Evolutionary conservation across 441 rosid species (phyloP), one percentile per base, ranked within the genome.

Genomic region (Syzygium malaccense): DNA sequence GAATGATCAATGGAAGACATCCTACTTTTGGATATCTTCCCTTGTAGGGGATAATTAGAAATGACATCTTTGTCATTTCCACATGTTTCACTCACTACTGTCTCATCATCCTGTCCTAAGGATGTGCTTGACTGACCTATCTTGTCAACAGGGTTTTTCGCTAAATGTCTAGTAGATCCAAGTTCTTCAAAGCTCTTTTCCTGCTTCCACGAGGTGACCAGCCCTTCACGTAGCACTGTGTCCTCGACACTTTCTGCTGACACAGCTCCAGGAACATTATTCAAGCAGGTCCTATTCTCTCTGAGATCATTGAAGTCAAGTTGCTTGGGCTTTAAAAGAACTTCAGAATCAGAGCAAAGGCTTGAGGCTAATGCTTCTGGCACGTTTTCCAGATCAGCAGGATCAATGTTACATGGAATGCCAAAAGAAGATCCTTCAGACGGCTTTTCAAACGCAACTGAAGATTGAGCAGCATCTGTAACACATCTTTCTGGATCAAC

Each of bases 261-360:
- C 78, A 55, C 88, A 88, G 85, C 88, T 87, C 86, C 75, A 68
- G 90, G 88, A 92, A 89, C 79, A 89, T 88, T 91, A 87, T 88
- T 62, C 86, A 92, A 84, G 86, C 64, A 80, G 90, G 48, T 26
- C 49, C 58, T 1, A 2, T 45, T 33, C 78, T 93, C 94, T 88
- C 87, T 93, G 51, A 86, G 66, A 89, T 93, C 93, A 90, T 91
- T 92, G 90, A 96, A 94, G 91, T 93, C 88, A 90, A 92, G 92
- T 86, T 91, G 92, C 90, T 92, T 91, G 66, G 94, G 95, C 89
- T 92, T 86, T 90, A 94, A 88, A 88, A 68, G 89, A 88, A 87
- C 88, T 58, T 88, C 85, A 86, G 87, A 88, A 86, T 91, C 89
- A 91, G 87, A 71, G 37, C 71, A 85, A 71, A 84, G 88, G 91